phyloP scores from a whole-genome alignment of 805 yeast genomes.

The Zygosaccharomyces pseudorouxii region DNA sequence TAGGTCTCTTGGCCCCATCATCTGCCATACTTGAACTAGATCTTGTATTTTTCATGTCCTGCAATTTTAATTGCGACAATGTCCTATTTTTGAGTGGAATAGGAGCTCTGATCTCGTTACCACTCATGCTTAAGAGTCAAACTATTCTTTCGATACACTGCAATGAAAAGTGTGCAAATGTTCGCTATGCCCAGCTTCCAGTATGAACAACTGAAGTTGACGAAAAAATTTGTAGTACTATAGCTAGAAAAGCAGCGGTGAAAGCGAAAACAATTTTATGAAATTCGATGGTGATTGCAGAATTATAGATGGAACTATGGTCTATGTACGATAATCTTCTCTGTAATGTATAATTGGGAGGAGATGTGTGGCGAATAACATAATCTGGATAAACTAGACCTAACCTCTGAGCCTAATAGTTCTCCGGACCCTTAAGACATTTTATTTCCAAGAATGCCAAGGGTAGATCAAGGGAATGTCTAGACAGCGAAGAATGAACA shows the following conservation, averaged over 20 bases:
- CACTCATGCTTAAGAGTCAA: slow-evolving; percentile 8
- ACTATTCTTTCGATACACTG: not conserved
- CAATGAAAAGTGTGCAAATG: not conserved
- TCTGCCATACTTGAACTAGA: slow-evolving; percentile 20
- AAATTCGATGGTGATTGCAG: not conserved
- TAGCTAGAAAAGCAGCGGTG: not conserved
- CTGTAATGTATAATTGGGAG: not conserved
- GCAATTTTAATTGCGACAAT: slow-evolving; percentile 15
- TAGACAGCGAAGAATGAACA: not conserved
- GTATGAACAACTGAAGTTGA: not conserved
- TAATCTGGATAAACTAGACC: not conserved
- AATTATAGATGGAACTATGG: not conserved
- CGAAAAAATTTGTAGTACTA: not conserved
- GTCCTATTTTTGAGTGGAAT: slow-evolving; percentile 25
- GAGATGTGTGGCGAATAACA: not conserved
- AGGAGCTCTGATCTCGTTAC: slow-evolving; percentile 24
- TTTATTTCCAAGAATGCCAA: slow-evolving; percentile 2
- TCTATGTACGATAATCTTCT: not conserved
- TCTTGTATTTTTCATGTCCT: slow-evolving; percentile 19
- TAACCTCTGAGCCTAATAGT: not conserved
- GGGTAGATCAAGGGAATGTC: slow-evolving; percentile 6
- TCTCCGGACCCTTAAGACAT: not conserved
- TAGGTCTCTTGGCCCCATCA: slow-evolving; percentile 17
- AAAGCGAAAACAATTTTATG: not conserved
- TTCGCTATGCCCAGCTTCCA: not conserved